Conservation (phyloP, 2,329 filamentous ascomycete species). For the Ophiosphaerella korrae region DNA sequence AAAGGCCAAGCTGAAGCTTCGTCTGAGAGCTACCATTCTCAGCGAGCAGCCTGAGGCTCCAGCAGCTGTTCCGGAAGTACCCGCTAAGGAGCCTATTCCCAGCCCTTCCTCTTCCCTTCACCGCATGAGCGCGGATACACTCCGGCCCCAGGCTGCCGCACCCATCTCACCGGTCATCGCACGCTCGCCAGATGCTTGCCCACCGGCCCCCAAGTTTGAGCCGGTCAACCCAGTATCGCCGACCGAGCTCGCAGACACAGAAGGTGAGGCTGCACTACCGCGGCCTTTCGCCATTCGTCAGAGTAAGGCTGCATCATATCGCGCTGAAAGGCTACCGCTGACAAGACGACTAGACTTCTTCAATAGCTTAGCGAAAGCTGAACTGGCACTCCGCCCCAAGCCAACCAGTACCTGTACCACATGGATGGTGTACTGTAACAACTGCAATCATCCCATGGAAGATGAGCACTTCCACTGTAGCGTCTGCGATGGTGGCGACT, state of each 20-base stretch:
- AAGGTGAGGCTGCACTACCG: conserved; percentile 50
- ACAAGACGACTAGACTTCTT: conserved; percentile 33
- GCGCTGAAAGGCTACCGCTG: conserved; percentile 7
- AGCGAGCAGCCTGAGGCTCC: conserved; percentile 54
- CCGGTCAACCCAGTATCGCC: conserved; percentile 31
- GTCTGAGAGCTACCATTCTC: conserved; percentile 72
- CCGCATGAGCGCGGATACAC: conserved; percentile 36
- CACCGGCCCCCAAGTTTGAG: conserved; percentile 18
- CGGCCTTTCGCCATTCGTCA: conserved; percentile 45
- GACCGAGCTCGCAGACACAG: conserved; percentile 21
- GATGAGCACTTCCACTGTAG: conserved; percentile 93
- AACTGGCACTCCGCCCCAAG: conserved; percentile 49
- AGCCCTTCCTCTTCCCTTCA: conserved; percentile 24
- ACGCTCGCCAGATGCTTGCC: conserved; percentile 24
- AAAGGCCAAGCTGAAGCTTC: conserved; percentile 97
- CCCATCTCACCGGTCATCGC: conserved; percentile 35
- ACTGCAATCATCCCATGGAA: conserved; percentile 77
- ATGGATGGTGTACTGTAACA: conserved; percentile 94
- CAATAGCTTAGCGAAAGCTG: conserved; percentile 33
- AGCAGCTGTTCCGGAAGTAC: conserved; percentile 17
- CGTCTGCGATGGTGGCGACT: conserved; percentile 90
- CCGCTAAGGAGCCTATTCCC: conserved; percentile 14
- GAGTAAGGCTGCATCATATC: conserved; percentile 27
- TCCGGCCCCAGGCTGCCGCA: conserved; percentile 25
- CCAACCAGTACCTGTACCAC: conserved; percentile 46